A percentile compares a stretch with the other conserved stretches of the same genome.
Conservation (phyloP, 345 rosid species). For the Aethionema arabicum region DNA sequence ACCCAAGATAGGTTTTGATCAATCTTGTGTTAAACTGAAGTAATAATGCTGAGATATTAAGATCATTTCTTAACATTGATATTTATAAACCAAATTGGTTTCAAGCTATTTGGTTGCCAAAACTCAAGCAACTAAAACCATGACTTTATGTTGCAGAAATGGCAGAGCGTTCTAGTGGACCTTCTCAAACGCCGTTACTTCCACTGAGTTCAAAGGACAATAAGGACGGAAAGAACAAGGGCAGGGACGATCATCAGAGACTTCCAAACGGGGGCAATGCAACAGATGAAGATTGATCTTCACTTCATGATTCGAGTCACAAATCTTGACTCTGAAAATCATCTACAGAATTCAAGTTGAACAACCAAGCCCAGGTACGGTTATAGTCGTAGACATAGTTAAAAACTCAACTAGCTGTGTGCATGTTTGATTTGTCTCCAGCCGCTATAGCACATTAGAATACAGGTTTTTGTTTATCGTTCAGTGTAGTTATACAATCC, state of each 20-base stretch:
- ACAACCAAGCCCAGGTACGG: not conserved
- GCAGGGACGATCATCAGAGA: constrained; percentile 62
- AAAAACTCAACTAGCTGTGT: not conserved
- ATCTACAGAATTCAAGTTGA: not conserved
- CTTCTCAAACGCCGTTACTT: constrained; percentile 41
- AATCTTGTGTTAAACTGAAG: constrained; percentile 1
- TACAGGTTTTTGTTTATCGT: not conserved
- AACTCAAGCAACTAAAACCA: not conserved
- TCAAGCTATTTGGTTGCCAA: no score
- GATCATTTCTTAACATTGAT: no score
- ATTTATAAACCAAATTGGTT: no score
- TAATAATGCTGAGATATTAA: not conserved
- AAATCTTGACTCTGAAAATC: not conserved
- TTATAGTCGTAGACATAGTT: not conserved
- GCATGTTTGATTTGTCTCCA: not conserved
- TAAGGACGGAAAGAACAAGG: constrained; percentile 53
- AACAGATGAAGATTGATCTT: constrained; percentile 20
- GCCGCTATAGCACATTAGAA: not conserved
- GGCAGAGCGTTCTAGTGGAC: constrained; percentile 58
- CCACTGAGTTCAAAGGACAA: constrained; percentile 57
- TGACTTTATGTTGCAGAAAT: constrained; percentile 50
- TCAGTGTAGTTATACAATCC: not conserved
- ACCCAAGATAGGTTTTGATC: not conserved
- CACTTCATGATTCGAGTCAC: not conserved
- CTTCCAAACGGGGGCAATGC: constrained; percentile 51